Evolutionary conservation across 805 yeast species (phyloP).

Genomic region (Myxozyma nipponensis): DNA sequence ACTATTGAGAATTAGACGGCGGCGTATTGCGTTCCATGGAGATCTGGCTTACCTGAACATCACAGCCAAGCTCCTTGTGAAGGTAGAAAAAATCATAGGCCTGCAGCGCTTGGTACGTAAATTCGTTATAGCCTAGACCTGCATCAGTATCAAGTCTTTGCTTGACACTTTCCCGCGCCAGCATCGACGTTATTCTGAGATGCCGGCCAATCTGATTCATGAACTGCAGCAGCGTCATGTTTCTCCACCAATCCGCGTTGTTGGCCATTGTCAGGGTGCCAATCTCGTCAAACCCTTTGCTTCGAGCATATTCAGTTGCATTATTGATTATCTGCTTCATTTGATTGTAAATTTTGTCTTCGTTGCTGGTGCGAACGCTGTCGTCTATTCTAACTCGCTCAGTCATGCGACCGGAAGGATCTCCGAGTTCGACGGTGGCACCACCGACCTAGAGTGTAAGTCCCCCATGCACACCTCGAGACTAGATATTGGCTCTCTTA

Average conservation of each 20-base stretch:
- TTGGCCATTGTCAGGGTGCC: conserved; percentile 51
- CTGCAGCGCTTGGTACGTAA: conserved; percentile 86
- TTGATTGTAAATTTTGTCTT: conserved; percentile 57
- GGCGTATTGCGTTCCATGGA: conserved; percentile 31
- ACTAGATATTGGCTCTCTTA: conserved; percentile 32
- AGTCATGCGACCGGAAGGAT: conserved; percentile 85
- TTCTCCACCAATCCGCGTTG: conserved; percentile 84
- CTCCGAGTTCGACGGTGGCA: conserved; percentile 95
- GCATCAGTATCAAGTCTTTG: conserved; percentile 61
- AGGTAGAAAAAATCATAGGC: conserved; percentile 91
- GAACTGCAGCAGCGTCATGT: conserved; percentile 70
- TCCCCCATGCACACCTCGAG: not conserved
- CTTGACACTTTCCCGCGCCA: conserved; percentile 82
- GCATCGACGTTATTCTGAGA: conserved; percentile 80
- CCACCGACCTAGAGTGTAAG: conserved; percentile 53
- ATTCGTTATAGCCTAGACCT: conserved; percentile 92
- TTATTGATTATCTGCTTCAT: conserved; percentile 55
- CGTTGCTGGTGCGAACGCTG: conserved; percentile 52
- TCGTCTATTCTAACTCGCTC: conserved; percentile 65
- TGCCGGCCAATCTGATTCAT: conserved; percentile 70
- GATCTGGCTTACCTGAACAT: conserved; percentile 56
- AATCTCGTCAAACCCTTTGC: conserved; percentile 39
- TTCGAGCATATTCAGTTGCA: conserved; percentile 60
- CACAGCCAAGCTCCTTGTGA: conserved; percentile 54
- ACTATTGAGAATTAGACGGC: not conserved